phyloP scores from a whole-genome alignment of 2,329 filamentous ascomycete species.

The Nothopassalora personata region DNA sequence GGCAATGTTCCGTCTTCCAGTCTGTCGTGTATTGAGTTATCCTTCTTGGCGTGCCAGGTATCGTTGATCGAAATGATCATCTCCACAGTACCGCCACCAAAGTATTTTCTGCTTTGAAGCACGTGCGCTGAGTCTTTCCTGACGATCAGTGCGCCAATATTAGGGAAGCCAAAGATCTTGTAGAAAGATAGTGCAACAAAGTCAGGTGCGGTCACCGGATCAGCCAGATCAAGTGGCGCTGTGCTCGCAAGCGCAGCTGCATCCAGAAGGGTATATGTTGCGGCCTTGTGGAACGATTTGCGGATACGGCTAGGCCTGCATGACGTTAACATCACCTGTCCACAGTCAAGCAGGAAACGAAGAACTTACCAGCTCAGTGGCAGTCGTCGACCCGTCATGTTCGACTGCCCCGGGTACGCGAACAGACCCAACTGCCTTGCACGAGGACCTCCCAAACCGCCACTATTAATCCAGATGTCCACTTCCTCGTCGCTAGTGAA shows the following conservation, averaged over 20 bases:
- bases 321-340: conserved; percentile 18
- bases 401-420: conserved; percentile 38
- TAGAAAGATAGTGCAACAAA: conserved; percentile 59
- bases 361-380: conserved; percentile 31
- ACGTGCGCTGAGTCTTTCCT: conserved; percentile 52
- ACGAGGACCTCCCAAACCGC: conserved; percentile 27
- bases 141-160: conserved; percentile 57
- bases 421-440: conserved; percentile 33
- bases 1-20: conserved; percentile 64
- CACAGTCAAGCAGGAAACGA: background rate
- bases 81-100: conserved; percentile 62
- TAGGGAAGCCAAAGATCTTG: conserved; percentile 63
- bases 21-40: conserved; percentile 52
- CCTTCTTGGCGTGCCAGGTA: conserved; percentile 53
- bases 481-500: conserved; percentile 38
- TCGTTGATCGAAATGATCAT: conserved; percentile 51
- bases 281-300: conserved; percentile 31
- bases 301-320: conserved; percentile 31
- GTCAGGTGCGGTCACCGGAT: conserved; percentile 51
- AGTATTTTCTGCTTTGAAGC: conserved; percentile 54
- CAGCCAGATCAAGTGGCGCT: conserved; percentile 51
- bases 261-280: conserved; percentile 52
- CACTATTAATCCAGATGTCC: conserved; percentile 42
- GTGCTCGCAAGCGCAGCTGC: conserved; percentile 62
- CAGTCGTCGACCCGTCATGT: conserved; percentile 37